A percentile compares a stretch with the other conserved stretches of the same genome.
phyloP scores from a whole-genome alignment of 306 rosid genomes.

The Quercus robur region DNA sequence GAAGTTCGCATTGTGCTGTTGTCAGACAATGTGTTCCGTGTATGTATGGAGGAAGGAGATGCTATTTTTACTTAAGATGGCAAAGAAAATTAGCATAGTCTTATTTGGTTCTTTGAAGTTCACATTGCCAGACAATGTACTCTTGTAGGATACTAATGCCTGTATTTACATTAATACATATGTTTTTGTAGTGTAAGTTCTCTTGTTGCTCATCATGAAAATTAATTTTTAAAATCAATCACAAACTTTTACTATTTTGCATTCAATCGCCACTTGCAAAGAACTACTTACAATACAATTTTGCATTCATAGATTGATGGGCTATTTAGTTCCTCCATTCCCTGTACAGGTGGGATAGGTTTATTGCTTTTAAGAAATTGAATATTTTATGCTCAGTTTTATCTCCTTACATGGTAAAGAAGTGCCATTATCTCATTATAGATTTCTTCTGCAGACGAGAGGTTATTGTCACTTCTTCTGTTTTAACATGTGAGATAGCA shows the following conservation, averaged over 20 bases:
- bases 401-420: slow-evolving; percentile 2
- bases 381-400: slow-evolving; percentile 14
- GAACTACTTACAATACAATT: neutral
- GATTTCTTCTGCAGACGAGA: slow-evolving; percentile 53
- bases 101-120: neutral
- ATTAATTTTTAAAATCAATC: neutral
- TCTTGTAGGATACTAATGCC: neutral
- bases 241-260: neutral
- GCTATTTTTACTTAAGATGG: too few relatives aligned
- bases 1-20: neutral
- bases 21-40: neutral
- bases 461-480: slow-evolving; percentile 94
- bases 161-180: neutral
- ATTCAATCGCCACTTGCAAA: neutral
- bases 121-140: neutral
- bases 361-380: slow-evolving; percentile 3
- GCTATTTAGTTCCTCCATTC: neutral
- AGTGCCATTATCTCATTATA: slow-evolving; percentile 16
- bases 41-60: too few relatives aligned
- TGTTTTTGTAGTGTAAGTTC: neutral
- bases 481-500: slow-evolving; percentile 76
- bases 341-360: too few relatives aligned
- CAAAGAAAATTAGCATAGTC: neutral
- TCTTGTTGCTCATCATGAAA: neutral
- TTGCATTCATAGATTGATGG: neutral